These are phyloP conservation scores for Inga laurina DNA, from an alignment of 306 rosid species.

Conservation along the genomic window DNA sequence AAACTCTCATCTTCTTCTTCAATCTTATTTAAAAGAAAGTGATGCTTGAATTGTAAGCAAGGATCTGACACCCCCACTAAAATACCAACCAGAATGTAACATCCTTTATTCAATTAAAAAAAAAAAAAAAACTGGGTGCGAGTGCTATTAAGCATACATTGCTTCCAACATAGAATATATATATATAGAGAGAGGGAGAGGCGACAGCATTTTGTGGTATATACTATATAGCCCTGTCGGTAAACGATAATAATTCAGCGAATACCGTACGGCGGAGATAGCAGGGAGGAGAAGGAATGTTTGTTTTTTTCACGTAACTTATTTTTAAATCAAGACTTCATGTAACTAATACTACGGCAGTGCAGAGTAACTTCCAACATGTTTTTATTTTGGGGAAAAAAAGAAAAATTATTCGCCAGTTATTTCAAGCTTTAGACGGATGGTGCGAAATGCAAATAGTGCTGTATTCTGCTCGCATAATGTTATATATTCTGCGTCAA, in stretches of 20 bases:
- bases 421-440: neutral
- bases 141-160: neutral
- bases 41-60: neutral
- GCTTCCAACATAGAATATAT: neutral
- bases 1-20: neutral
- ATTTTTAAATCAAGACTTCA: neutral
- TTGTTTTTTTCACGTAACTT: neutral
- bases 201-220: neutral
- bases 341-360: neutral
- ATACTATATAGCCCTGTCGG: neutral
- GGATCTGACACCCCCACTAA: neutral
- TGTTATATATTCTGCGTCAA: too few species aligned
- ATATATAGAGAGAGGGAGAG: neutral
- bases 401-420: neutral
- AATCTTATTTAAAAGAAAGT: neutral
- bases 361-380: neutral
- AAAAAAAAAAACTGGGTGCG: neutral
- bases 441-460: neutral
- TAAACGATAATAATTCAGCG: neutral
- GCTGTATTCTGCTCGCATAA: too few species aligned
- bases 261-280: neutral
- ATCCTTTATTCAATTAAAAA: neutral
- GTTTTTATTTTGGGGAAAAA: neutral
- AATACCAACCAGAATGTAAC: neutral
- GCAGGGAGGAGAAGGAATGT: neutral